Evolutionary conservation across 2,329 filamentous ascomycete genomes (phyloP).

Genomic region (Xylariales sp.): DNA sequence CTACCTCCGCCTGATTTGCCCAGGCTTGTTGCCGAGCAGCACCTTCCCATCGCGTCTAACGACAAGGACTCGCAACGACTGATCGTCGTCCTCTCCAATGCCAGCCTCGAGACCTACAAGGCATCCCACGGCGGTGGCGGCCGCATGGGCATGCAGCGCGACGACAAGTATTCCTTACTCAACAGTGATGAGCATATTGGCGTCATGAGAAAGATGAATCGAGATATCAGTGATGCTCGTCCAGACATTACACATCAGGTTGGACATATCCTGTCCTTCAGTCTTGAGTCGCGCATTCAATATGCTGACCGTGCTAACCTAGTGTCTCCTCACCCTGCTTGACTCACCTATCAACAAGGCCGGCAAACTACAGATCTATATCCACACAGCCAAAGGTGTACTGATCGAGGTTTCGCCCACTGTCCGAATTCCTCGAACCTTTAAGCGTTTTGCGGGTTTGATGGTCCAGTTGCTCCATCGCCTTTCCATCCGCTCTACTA

Average conservation of each 20-base stretch:
- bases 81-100: constrained; percentile 95
- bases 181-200: constrained; percentile 99
- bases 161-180: constrained; percentile 94
- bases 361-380: constrained; percentile 95
- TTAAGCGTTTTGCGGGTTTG: constrained; percentile 96
- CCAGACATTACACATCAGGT: constrained; percentile 99
- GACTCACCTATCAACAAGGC: constrained; percentile 99
- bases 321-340: constrained; percentile 95
- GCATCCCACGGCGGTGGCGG: constrained; percentile 66
- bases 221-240: constrained; percentile 94
- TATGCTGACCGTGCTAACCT: constrained; percentile 36
- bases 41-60: constrained; percentile 72
- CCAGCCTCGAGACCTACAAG: constrained; percentile 96
- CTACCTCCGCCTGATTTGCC: constrained; percentile 88
- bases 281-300: constrained; percentile 34
- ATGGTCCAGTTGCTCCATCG: constrained; percentile 98
- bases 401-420: constrained; percentile 98
- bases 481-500: constrained; percentile 91
- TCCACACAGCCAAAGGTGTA: constrained; percentile 94
- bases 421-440: constrained; percentile 94
- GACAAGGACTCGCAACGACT: constrained; percentile 90
- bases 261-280: constrained; percentile 29
- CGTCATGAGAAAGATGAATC: constrained; percentile 98
- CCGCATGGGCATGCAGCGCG: constrained; percentile 62
- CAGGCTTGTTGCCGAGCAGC: constrained; percentile 89